phyloP scores from a whole-genome alignment of 2,329 filamentous ascomycete species.

The Pseudogymnoascus sp. region DNA sequence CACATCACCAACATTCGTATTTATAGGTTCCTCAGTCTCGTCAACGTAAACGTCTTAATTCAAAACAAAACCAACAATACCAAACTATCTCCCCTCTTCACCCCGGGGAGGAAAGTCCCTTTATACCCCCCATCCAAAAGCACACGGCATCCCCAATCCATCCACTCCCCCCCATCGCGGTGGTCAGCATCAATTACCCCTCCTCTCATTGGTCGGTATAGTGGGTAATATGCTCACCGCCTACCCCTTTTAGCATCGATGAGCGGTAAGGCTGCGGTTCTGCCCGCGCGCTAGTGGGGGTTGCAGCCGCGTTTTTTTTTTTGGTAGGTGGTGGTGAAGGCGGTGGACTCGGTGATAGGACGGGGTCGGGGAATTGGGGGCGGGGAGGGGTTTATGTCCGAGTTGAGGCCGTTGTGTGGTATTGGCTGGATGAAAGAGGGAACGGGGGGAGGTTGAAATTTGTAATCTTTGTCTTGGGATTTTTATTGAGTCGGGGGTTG shows the following conservation, averaged over 20 bases:
- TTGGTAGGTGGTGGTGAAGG: no score
- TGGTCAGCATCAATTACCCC: slow-evolving; percentile 13
- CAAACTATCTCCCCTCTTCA: neutral
- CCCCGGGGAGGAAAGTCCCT: neutral
- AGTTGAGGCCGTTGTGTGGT: neutral
- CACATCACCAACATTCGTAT: neutral
- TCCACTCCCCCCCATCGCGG: neutral
- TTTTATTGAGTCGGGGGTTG: neutral
- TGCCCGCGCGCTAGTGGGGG: neutral
- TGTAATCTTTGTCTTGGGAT: no score
- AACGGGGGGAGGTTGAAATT: no score
- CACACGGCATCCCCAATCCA: neutral
- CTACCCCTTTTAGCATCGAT: neutral
- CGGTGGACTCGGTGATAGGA: neutral
- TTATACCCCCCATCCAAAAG: neutral
- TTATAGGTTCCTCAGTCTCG: no score
- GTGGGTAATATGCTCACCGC: neutral
- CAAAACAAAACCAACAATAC: neutral
- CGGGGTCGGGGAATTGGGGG: neutral
- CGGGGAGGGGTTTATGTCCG: no score
- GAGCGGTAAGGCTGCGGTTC: neutral
- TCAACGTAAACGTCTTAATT: neutral
- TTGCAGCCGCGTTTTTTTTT: no score
- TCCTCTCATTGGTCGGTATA: slow-evolving; percentile 21
- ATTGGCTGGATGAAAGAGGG: no score